A percentile compares a stretch with the other conserved stretches of the same genome.
These are phyloP conservation scores for Taphrina confusa DNA, from an alignment of 1,139 yeast genomes.

Conservation along the genomic window DNA sequence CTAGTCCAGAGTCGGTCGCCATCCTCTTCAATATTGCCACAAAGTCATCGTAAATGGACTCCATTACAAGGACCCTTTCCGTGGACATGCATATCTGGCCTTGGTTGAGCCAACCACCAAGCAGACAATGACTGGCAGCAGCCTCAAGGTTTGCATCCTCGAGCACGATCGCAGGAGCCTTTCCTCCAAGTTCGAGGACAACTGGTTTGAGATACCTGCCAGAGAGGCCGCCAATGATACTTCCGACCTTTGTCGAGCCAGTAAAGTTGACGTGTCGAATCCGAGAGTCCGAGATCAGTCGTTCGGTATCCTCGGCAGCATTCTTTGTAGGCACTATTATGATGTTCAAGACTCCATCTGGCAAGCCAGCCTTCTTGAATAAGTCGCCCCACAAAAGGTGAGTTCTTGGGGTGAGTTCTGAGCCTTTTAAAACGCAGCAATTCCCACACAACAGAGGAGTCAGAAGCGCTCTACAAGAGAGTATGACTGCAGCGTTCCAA, in stretches of 20 bases:
- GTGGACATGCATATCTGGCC: slow-evolving; percentile 90
- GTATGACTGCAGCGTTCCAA: slow-evolving; percentile 56
- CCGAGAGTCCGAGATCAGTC: slow-evolving; percentile 58
- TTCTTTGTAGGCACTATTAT: slow-evolving; percentile 59
- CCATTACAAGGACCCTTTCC: slow-evolving; percentile 70
- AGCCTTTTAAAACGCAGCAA: slow-evolving; percentile 63
- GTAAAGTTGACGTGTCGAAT: slow-evolving; percentile 71
- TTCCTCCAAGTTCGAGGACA: slow-evolving; percentile 87
- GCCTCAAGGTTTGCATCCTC: slow-evolving; percentile 68
- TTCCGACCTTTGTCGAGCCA: slow-evolving; percentile 62
- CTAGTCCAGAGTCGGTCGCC: slow-evolving; percentile 74
- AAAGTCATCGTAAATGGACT: slow-evolving; percentile 62
- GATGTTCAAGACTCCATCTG: slow-evolving; percentile 68
- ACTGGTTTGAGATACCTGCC: slow-evolving; percentile 66
- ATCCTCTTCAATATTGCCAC: slow-evolving; percentile 50
- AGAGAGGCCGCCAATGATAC: slow-evolving; percentile 59
- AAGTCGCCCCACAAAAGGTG: slow-evolving; percentile 58
- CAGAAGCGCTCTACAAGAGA: slow-evolving; percentile 44
- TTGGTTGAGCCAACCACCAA: slow-evolving; percentile 77
- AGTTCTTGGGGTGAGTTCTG: slow-evolving; percentile 67
- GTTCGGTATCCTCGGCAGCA: slow-evolving; percentile 53
- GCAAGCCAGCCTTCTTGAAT: slow-evolving; percentile 67
- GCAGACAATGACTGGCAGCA: slow-evolving; percentile 62
- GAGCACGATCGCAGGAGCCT: slow-evolving; percentile 74
- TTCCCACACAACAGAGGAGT: slow-evolving; percentile 64